These are phyloP conservation scores for Calycina marina DNA, from an alignment of 2,329 filamentous ascomycete genomes.

Conservation along the genomic window DNA sequence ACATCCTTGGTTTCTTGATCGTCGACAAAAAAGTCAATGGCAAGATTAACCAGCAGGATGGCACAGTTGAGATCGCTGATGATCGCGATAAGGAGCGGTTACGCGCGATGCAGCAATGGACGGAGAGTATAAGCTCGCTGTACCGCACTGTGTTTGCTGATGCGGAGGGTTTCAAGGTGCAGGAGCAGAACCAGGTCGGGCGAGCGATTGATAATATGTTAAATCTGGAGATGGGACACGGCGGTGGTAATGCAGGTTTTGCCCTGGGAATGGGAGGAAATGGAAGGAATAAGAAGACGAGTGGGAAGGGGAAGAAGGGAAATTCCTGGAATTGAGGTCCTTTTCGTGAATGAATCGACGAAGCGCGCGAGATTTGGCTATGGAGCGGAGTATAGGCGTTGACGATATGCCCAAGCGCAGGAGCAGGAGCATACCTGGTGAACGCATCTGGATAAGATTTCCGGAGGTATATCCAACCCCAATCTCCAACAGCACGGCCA, in stretches of 20 bases:
- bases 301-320: slow-evolving; percentile 1
- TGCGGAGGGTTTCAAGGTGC: slow-evolving; percentile 48
- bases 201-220: too few relatives aligned
- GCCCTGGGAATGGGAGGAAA: not conserved
- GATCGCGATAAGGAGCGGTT: slow-evolving; percentile 61
- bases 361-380: too few relatives aligned
- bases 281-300: not conserved
- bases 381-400: too few relatives aligned
- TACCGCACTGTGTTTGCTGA: slow-evolving; percentile 64
- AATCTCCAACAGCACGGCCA: too few relatives aligned
- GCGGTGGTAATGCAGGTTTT: too few relatives aligned
- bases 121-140: slow-evolving; percentile 50
- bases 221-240: slow-evolving; percentile 1
- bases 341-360: too few relatives aligned
- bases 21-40: slow-evolving; percentile 77
- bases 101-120: slow-evolving; percentile 59
- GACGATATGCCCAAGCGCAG: too few relatives aligned
- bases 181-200: slow-evolving; percentile 13
- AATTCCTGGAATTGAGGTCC: too few relatives aligned
- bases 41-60: slow-evolving; percentile 77
- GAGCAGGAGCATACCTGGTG: too few relatives aligned
- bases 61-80: slow-evolving; percentile 68
- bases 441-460: too few relatives aligned
- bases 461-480: too few relatives aligned
- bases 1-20: slow-evolving; percentile 91